Evolutionary conservation across 2,329 filamentous ascomycete species (phyloP), one percentile per base, ranked within the genome.

Genomic region (Trichoderma hamatum): DNA sequence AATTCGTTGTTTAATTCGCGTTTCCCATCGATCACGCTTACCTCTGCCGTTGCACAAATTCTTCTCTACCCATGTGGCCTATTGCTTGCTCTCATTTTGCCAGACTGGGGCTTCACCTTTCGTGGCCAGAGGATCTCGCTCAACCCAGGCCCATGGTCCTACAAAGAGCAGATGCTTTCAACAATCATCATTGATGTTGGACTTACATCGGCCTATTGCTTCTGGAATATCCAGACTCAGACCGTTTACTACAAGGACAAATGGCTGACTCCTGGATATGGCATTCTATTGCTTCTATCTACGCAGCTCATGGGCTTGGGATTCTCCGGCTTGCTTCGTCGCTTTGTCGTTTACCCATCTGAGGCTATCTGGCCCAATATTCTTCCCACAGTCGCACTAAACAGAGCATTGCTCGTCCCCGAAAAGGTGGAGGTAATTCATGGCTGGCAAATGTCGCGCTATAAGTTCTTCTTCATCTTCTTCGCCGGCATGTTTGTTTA

Each of bases 131-230:
- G 62, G 16, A 32, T 65, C 9, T 65, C 62, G 32, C 72, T 80
- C 7, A 86, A 86, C 68, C 83, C 84, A 0, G 84, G 84, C 0
- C 80, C 80, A 0, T 87, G 87, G 73, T 84, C 80, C 68, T 82
- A 82, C 68, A 88, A 87, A 72, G 85, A 88, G 72, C 85, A 87
- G 72, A 81, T 85, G 73, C 75, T 88, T 5, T 82, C 87, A 61
- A 82, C 82, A 19, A 83, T 85, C 70, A 85, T 86, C 82, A 84
- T 87, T 46, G 88, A 88, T 73, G 83, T 84, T 0, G 80, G 80
- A 21, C 64, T 58, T 5, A 70, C 68, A 14, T 71, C 71, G 6
- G 69, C 72, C 2, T 72, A 72, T 58, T 71, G 69, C 70, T 72
- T 71, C 62, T 72, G 66, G 69, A 72, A 72, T 28, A 71, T 72